Evolutionary conservation across 345 rosid species (phyloP).

Genomic region (Gossypium sturtianum): DNA sequence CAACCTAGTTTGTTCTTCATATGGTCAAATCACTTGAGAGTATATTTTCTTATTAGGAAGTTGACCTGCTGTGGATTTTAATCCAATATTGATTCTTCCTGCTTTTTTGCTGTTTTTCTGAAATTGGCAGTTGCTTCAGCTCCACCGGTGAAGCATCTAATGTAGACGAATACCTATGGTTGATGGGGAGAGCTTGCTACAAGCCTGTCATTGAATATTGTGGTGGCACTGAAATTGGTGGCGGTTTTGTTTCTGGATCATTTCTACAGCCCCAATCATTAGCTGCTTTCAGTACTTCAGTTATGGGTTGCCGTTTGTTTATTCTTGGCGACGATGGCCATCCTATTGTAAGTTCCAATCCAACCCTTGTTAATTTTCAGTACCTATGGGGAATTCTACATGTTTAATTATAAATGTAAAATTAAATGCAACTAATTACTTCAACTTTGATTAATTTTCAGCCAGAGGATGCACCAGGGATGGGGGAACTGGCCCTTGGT

Average conservation of each 20-base stretch:
- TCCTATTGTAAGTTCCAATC: slow-evolving; percentile 59
- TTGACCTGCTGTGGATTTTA: background rate
- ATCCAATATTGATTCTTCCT: slow-evolving; percentile 15
- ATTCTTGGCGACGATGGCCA: slow-evolving; percentile 63
- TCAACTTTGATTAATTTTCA: slow-evolving; percentile 23
- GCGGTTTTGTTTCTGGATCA: slow-evolving; percentile 78
- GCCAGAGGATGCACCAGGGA: slow-evolving; percentile 59
- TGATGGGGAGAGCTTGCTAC: slow-evolving; percentile 90
- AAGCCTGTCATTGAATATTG: slow-evolving; percentile 93
- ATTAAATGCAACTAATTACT: slow-evolving; percentile 1
- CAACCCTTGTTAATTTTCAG: background rate
- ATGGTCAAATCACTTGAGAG: background rate
- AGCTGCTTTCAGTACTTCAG: slow-evolving; percentile 92
- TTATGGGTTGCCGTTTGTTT: slow-evolving; percentile 87
- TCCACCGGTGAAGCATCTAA: slow-evolving; percentile 99
- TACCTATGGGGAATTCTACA: background rate
- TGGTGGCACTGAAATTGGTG: slow-evolving; percentile 97
- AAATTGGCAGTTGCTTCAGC: slow-evolving; percentile 65
- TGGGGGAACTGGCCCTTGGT: slow-evolving; percentile 84
- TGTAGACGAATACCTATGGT: slow-evolving; percentile 87
- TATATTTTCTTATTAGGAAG: background rate
- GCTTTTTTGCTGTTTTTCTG: slow-evolving; percentile 19
- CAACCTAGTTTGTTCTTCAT: slow-evolving; percentile 4
- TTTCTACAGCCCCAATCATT: slow-evolving; percentile 78
- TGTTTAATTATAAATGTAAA: background rate